Evolutionary conservation across 495 filamentous ascomycete species (phyloP).

Genomic region (Immersiella caudata): DNA sequence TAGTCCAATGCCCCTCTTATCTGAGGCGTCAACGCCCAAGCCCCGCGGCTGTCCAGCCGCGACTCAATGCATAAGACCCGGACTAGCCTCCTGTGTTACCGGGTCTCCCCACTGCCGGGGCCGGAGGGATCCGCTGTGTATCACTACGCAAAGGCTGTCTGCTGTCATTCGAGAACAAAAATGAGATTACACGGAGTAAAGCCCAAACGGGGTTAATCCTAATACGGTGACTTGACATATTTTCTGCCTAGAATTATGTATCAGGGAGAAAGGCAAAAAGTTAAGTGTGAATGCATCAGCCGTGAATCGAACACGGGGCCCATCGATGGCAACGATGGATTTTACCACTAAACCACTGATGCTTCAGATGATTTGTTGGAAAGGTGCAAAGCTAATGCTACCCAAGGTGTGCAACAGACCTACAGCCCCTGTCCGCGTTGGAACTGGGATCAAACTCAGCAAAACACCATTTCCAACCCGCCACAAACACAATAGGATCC

Average conservation of each 20-base stretch:
- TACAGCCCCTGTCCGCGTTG: neutral
- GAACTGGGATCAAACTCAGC: too few species aligned
- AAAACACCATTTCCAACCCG: too few species aligned
- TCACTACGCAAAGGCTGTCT: too few species aligned
- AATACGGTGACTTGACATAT: too few species aligned
- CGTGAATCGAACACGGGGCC: constrained; percentile 58
- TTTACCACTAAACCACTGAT: constrained; percentile 49
- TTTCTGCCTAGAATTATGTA: too few species aligned
- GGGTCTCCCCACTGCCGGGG: neutral
- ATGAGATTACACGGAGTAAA: too few species aligned
- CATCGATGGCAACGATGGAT: constrained; percentile 40
- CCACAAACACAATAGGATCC: too few species aligned
- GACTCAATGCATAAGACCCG: too few species aligned
- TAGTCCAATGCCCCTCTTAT: neutral
- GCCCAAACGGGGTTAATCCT: too few species aligned
- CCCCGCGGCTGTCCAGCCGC: neutral
- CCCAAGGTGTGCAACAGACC: neutral
- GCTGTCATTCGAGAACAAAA: too few species aligned
- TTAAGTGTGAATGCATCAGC: constrained; percentile 41
- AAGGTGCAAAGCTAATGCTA: neutral
- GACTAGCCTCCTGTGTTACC: neutral
- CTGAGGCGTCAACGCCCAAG: neutral
- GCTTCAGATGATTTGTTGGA: neutral
- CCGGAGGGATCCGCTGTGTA: too few species aligned
- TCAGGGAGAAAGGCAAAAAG: neutral